These are phyloP conservation scores for Camellia sinensis DNA, from an alignment of 148 eudicot species.

Conservation along the genomic window DNA sequence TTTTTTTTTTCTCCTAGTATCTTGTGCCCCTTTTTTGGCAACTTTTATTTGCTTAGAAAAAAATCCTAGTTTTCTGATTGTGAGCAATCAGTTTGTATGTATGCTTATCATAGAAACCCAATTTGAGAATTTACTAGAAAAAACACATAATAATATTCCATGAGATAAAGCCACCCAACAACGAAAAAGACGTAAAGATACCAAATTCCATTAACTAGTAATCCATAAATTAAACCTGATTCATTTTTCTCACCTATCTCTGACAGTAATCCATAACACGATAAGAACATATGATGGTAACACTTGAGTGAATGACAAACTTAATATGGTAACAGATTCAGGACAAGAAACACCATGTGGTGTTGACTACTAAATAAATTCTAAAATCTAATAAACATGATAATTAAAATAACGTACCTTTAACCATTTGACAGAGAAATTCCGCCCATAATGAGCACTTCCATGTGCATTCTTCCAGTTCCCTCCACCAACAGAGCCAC, in stretches of 20 bases:
- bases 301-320: conserved; percentile 5
- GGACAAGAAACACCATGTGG: not conserved
- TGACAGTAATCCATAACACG: not conserved
- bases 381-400: not conserved
- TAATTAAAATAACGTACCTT: conserved; percentile 46
- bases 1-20: too few relatives aligned
- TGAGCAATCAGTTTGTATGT: too few relatives aligned
- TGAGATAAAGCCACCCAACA: not conserved
- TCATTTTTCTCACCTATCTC: not conserved
- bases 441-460: conserved; percentile 95
- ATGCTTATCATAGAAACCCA: not conserved
- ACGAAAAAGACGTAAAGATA: not conserved
- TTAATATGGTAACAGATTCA: not conserved
- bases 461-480: conserved; percentile 99
- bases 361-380: not conserved
- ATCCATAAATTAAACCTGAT: not conserved
- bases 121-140: not conserved
- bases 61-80: too few relatives aligned
- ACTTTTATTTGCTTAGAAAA: too few relatives aligned
- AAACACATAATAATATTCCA: not conserved
- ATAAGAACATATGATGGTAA: too few relatives aligned
- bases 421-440: conserved; percentile 92
- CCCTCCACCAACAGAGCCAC: conserved; percentile 87
- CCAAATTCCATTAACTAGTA: too few relatives aligned
- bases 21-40: too few relatives aligned